Base-by-base conservation (phyloP, 495 filamentous ascomycete genomes). In the Aspergillus cristatus region DNA sequence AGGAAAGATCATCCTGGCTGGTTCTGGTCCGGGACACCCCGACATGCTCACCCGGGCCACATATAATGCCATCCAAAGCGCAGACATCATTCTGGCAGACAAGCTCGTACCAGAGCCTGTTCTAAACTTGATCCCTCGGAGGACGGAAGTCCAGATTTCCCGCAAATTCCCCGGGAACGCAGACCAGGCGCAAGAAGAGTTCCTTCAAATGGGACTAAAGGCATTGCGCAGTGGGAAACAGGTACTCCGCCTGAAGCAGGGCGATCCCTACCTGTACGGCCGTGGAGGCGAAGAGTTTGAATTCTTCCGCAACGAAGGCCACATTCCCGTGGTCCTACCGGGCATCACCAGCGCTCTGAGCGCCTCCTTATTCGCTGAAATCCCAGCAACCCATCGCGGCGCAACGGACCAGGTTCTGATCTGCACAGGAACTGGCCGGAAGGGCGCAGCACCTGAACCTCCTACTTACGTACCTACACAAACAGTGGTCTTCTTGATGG, bases 111-210 rank as follows among this genome's bases (percentile, higher is more conserved):
- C 91, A 0, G 70, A 82, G 1, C 79, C 83, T 6, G 83, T 98
- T 6, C 64, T 98, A 10, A 82, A 86, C 38, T 76, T 97, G 8
- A 83, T 96, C 41, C 93, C 91, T 17, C 85, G 93, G 13, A 75
- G 91, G 28, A 90, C 89, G 13, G 79, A 82, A 16, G 80, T 98
- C 12, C 76, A 86, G 48, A 97, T 97, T 50, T 91, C 91, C 6
- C 82, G 88, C 45, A 98, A 98, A 60, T 98, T 97, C 56, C 91
- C 91, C 7, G 91, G 91, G 10, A 97, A 97, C 48, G 91, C 91
- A 25, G 91, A 98, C 45, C 76, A 75, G 26, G 91, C 91, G 0
- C 93, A 98, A 55, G 80, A 84, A 42, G 91, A 98, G 57, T 76
- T 98, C 12, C 74, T 95, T n/a, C 64, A 72, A 24, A 69, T 86